Evolutionary conservation across 2,329 filamentous ascomycete species (phyloP), one percentile per base, ranked within the genome.

Genomic region (Aspergillus thermomutatus): DNA sequence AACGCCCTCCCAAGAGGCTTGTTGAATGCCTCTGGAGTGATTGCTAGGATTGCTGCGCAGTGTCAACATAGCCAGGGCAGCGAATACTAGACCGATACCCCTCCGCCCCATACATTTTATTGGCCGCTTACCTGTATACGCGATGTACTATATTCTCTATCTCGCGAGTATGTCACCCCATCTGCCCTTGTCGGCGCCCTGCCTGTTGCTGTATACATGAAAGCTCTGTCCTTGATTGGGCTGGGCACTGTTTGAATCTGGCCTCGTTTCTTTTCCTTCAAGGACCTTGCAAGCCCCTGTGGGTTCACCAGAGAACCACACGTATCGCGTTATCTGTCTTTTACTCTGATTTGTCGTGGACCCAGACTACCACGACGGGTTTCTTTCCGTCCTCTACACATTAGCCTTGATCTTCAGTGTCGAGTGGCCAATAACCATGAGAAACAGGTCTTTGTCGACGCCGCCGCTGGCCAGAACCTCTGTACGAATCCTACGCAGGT

Each of bases 401-500:
- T 17, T 37, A 37, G 31, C 14, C 31, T 3, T 37, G 31, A 37
- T 17, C 21, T 23, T 11, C 40, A 21, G 40, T 43, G 17, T 43
- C 9, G n/a, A 43, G 21, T 17, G 9, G 59, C 74, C 77, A 76
- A 78, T 71, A 67, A 73, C 71, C 69, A 61, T 56, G 67, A 61
- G 52, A 41, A 52, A 58, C 73, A 97, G 93, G 92, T 79, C 88
- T 97, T 70, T 97, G 93, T 83, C 89, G 90, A 74, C 91, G 93
- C 68, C 91, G 93, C 75, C 90, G 91, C 77, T 97, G 93, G 93
- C 87, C 86, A 66, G 91, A 96, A 73, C 93, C 93, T 69, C 83
- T 86, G 72, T 97, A 96, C 82, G 89, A 94, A 77, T 88, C 87
- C 69, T 91, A 89, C 81, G 84, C 83, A 66, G 87, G 87, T 68